Conservation (phyloP, 495 filamentous ascomycete species). For the Lophium mytilinum region DNA sequence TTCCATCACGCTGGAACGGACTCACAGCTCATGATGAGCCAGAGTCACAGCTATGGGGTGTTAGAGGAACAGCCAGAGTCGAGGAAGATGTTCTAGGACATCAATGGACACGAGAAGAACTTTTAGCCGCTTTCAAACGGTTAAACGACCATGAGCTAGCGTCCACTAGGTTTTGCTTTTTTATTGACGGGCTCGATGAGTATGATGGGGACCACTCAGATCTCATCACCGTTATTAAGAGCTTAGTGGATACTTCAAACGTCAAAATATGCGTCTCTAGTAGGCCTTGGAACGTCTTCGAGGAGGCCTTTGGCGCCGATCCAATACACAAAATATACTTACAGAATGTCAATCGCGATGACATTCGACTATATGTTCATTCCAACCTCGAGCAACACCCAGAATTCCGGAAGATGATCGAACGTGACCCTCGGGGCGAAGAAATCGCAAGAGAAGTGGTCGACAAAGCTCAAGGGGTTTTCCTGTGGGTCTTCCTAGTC, state of each 20-base stretch:
- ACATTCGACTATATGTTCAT: background rate
- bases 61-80: too few species aligned
- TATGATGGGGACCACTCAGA: background rate
- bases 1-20: background rate
- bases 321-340: background rate
- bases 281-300: background rate
- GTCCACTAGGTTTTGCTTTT: background rate
- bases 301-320: background rate
- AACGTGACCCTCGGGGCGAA: background rate
- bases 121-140: background rate
- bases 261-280: background rate
- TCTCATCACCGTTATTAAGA: background rate
- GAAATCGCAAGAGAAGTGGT: background rate
- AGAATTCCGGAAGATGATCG: background rate
- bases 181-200: background rate
- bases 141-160: background rate
- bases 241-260: background rate
- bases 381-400: background rate
- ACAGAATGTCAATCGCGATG: background rate
- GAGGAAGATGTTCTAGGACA: too few species aligned
- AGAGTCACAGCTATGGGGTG: background rate
- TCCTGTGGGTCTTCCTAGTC: slow-evolving; percentile 13
- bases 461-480: background rate
- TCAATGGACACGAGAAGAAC: background rate
- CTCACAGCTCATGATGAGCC: background rate